These are phyloP conservation scores for Ophiognomonia clavigignenti-juglandacearum DNA, from an alignment of 2,329 filamentous ascomycete species.

Conservation along the genomic window DNA sequence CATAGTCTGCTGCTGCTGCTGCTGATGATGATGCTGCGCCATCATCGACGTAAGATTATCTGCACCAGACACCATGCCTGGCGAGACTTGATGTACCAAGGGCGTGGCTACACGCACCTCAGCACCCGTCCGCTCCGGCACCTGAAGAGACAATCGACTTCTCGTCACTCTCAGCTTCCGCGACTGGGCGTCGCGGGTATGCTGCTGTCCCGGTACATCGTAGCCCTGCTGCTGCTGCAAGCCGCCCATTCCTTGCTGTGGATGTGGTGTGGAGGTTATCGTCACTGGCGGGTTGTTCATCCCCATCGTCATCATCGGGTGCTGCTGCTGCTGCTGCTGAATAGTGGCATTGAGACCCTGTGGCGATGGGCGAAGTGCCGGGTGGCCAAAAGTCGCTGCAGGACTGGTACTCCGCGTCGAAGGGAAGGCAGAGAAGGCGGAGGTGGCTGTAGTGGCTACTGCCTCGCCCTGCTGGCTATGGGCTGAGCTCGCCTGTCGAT, in stretches of 20 bases:
- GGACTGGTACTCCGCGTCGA: slow-evolving; percentile 44
- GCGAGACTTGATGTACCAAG: slow-evolving; percentile 14
- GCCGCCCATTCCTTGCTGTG: slow-evolving; percentile 1
- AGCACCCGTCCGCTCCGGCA: slow-evolving; percentile 38
- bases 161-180: slow-evolving; percentile 30
- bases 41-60: neutral
- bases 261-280: slow-evolving; percentile 1
- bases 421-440: slow-evolving; percentile 66
- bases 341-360: slow-evolving; percentile 5
- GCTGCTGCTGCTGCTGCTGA: neutral
- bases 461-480: slow-evolving; percentile 30
- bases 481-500: slow-evolving; percentile 33
- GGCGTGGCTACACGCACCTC: slow-evolving; percentile 28
- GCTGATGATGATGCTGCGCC: neutral
- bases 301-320: slow-evolving; percentile 1
- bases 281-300: neutral
- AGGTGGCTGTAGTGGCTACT: slow-evolving; percentile 23
- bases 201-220: neutral
- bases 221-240: neutral
- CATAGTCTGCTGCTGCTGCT: neutral
- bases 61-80: slow-evolving; percentile 28
- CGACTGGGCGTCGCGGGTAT: neutral
- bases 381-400: no score
- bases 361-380: slow-evolving; percentile 32
- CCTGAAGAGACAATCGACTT: slow-evolving; percentile 54